phyloP scores from a whole-genome alignment of 805 yeast species.

The Kuraishia ogatae region DNA sequence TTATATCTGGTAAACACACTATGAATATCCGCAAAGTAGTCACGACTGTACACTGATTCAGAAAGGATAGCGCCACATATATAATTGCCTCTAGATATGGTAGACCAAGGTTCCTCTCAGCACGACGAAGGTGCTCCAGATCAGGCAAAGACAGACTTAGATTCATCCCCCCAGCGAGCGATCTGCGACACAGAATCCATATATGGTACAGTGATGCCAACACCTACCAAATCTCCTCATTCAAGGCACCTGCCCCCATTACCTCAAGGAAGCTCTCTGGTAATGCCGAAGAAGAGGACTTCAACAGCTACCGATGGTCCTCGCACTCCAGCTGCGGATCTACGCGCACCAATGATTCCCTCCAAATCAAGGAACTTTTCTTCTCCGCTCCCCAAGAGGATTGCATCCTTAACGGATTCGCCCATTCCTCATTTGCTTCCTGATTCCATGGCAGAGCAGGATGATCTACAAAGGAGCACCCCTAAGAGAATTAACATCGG shows the following conservation, averaged over 20 bases:
- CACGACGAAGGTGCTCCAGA: not conserved
- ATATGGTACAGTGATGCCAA: constrained; percentile 16
- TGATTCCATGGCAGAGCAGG: not conserved
- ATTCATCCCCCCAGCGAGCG: not conserved
- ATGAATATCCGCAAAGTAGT: too few species aligned
- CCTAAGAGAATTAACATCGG: constrained; percentile 1
- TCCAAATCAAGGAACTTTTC: constrained; percentile 12
- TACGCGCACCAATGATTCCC: constrained; percentile 7
- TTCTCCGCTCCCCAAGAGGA: constrained; percentile 11
- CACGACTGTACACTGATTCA: too few species aligned
- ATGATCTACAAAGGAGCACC: not conserved
- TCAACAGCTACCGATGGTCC: constrained; percentile 1
- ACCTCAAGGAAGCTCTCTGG: constrained; percentile 6
- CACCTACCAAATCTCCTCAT: constrained; percentile 16
- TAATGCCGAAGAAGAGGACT: constrained; percentile 15
- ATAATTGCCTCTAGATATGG: not conserved
- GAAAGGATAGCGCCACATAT: too few species aligned
- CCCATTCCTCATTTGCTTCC: constrained; percentile 19
- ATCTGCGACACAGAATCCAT: constrained; percentile 8
- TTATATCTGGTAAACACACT: too few species aligned
- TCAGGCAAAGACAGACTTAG: not conserved
- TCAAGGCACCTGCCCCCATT: constrained; percentile 11
- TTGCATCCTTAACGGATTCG: constrained; percentile 12
- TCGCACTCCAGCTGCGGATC: not conserved
- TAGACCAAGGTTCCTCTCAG: not conserved